These are phyloP conservation scores for Lachancea fermentati DNA, from an alignment of 805 yeast species.

Conservation along the genomic window DNA sequence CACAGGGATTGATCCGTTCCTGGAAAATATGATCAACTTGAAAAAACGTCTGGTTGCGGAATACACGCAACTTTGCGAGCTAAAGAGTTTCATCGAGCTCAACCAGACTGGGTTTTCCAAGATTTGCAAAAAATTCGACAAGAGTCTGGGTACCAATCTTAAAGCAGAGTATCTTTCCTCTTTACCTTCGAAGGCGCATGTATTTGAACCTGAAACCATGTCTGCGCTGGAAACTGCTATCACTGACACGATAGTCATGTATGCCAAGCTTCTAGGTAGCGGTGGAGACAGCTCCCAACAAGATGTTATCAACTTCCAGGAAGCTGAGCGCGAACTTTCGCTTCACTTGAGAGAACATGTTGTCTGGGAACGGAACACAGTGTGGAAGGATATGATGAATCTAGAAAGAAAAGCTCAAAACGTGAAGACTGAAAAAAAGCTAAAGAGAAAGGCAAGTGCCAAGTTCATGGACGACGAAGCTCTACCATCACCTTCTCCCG, in stretches of 20 bases:
- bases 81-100: constrained; percentile 75
- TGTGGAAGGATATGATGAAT: constrained; percentile 95
- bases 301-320: constrained; percentile 21
- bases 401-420: constrained; percentile 82
- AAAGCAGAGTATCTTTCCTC: constrained; percentile 52
- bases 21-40: constrained; percentile 46
- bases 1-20: constrained; percentile 11
- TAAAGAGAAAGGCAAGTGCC: constrained; percentile 15
- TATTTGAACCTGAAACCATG: constrained; percentile 49
- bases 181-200: constrained; percentile 43
- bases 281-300: constrained; percentile 19
- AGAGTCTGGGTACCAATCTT: constrained; percentile 58
- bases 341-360: constrained; percentile 79
- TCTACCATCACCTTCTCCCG: constrained; percentile 16
- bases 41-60: constrained; percentile 60
- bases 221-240: constrained; percentile 47
- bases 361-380: constrained; percentile 96
- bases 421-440: constrained; percentile 40
- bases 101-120: constrained; percentile 87
- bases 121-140: constrained; percentile 88
- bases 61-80: constrained; percentile 73
- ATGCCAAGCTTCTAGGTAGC: constrained; percentile 47
- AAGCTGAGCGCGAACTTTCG: constrained; percentile 46
- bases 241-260: constrained; percentile 46
- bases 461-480: constrained; percentile 23